Base-by-base conservation (phyloP, 1,284 basidiomycete genomes). In the Cystobasidium pallidum region DNA sequence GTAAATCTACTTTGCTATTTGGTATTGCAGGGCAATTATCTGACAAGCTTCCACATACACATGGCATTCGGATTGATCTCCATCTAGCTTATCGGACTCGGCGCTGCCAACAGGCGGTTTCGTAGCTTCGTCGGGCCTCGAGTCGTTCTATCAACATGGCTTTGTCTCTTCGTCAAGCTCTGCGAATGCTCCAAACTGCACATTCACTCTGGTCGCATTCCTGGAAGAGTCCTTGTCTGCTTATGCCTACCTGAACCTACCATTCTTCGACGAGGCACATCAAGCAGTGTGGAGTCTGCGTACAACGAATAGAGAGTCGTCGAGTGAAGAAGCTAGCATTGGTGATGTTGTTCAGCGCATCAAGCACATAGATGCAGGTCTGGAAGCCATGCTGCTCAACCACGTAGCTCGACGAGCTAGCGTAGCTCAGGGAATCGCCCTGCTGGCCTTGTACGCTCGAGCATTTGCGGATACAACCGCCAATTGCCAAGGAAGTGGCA, bases 81-180 rank as follows among this genome's bases (percentile, higher is more conserved):
- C 41, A 10, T 36, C 28, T 21, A 72, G 70, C 55, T 59, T 73
- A 55, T 67, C 72, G 47, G 74, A 75, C 52, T 68, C 64, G 28
- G 92, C 91, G 78, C 86, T 93, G 0, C 93, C 92, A 0, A 91
- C 90, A 7, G 92, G 92, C 36, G 89, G 92, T 0, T 95, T 95
- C 78, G 91, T 95, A 64, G 91, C 93, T 0, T 94, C 94, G 0
- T 88, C 92, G 1, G 95, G 95, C 0, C 86, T 98, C 67, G 95
- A 99, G 79, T 92, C 92, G 0, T 94, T 89, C 79, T 82, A 87
- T 39, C 89, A 91, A 45, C 95, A 99, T 80, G 94, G 93, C 0
- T 90, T 94, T 77, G 81, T 88, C 39, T 75, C 82, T 39, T 43
- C 30, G 34, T 41, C 61, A 19, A 8, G 45, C 15, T 28, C 77